phyloP scores from a whole-genome alignment of 306 rosid species.

The Vigna nakashimae region DNA sequence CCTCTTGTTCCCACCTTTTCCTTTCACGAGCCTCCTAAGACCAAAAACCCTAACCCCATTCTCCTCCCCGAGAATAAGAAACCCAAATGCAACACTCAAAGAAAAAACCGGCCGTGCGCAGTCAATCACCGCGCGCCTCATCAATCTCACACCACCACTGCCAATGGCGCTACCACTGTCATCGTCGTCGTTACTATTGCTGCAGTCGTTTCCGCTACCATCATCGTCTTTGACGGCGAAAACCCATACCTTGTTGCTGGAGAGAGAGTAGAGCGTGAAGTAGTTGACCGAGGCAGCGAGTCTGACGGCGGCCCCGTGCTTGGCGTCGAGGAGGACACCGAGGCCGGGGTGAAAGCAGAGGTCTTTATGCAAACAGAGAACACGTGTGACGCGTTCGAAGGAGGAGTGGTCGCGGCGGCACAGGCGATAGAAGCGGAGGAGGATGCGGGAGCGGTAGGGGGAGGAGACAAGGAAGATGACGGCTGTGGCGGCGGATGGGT shows the following conservation, averaged over 20 bases:
- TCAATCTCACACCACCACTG: conserved; percentile 63
- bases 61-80: conserved; percentile 78
- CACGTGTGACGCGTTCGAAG: conserved; percentile 49
- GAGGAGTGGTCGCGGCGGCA: conserved; percentile 40
- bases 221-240: conserved; percentile 55
- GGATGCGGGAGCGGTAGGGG: conserved; percentile 65
- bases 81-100: conserved; percentile 64
- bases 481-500: conserved; percentile 48
- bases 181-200: not conserved
- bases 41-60: conserved; percentile 78
- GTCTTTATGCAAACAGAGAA: conserved; percentile 58
- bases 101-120: conserved; percentile 71
- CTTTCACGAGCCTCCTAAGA: conserved; percentile 63
- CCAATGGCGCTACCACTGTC: not conserved
- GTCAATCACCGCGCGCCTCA: conserved; percentile 83
- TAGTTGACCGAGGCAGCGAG: conserved; percentile 78
- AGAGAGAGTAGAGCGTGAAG: conserved; percentile 71
- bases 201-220: not conserved
- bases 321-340: conserved; percentile 70
- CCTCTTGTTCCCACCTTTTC: conserved; percentile 46
- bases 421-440: conserved; percentile 69
- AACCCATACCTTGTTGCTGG: conserved; percentile 64
- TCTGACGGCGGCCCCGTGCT: conserved; percentile 72
- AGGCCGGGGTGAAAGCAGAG: conserved; percentile 51
- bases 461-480: conserved; percentile 68